Evolutionary conservation across 2,329 filamentous ascomycete species (phyloP).

Genomic region (Eutypella sp.): DNA sequence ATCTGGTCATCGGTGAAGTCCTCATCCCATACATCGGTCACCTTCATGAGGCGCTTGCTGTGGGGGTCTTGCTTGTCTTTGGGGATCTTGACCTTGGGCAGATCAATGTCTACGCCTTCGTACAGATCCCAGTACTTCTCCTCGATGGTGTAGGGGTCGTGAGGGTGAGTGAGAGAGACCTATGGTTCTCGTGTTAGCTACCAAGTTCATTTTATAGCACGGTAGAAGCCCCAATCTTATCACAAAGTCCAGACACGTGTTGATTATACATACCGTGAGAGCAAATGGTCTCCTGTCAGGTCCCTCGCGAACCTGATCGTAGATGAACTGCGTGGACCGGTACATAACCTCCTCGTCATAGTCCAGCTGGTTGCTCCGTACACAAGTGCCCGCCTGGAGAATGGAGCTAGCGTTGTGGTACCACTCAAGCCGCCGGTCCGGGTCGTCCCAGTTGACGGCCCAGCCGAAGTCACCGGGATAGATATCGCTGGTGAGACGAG

Average conservation of each 20-base stretch:
- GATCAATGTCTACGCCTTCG: slow-evolving; percentile 78
- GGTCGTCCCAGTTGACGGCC: slow-evolving; percentile 94
- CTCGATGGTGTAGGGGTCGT: slow-evolving; percentile 92
- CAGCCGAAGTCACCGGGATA: slow-evolving; percentile 93
- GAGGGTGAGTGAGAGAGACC: slow-evolving; percentile 88
- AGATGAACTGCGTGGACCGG: slow-evolving; percentile 82
- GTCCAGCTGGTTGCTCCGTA: slow-evolving; percentile 90
- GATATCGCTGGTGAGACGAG: slow-evolving; percentile 88
- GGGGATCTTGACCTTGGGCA: slow-evolving; percentile 73
- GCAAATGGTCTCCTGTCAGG: slow-evolving; percentile 72
- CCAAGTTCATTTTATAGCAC: too few species aligned
- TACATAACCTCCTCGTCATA: slow-evolving; percentile 97
- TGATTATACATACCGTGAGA: slow-evolving; percentile 56
- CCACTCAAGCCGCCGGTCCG: slow-evolving; percentile 82
- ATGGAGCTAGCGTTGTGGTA: slow-evolving; percentile 96
- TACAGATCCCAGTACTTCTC: slow-evolving; percentile 92
- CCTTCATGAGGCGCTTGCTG: slow-evolving; percentile 79
- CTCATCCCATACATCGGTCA: slow-evolving; percentile 80
- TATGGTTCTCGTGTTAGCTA: slow-evolving; percentile 17
- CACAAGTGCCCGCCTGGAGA: slow-evolving; percentile 80
- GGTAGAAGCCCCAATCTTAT: too few species aligned
- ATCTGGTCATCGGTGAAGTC: slow-evolving; percentile 82
- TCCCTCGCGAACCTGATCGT: slow-evolving; percentile 82
- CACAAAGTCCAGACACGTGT: neutral
- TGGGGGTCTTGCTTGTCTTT: slow-evolving; percentile 82